Base-by-base conservation (phyloP, 495 filamentous ascomycete species). In the Rhypophila decipiens region DNA sequence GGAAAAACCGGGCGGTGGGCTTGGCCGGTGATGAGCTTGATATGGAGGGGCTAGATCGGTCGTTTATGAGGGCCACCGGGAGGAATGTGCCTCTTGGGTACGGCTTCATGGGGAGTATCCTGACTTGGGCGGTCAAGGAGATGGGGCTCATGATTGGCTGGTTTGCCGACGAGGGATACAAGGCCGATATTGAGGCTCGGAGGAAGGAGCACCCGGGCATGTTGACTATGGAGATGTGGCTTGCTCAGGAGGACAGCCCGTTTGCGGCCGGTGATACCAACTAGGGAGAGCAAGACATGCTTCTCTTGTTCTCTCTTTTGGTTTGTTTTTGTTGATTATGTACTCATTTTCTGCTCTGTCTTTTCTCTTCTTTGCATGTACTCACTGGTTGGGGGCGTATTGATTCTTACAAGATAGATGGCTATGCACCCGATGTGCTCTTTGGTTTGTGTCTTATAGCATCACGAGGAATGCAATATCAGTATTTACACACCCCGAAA, bases 1-100 rank as follows among this genome's bases (percentile, higher is more conserved):
- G 67, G 65, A 50, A 63, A 7, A 47, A 60, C 3, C 67, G 48
- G 27, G 66, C 65, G 5, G 54, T 74, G 2, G 68, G 69, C 1
- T 50, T 76, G 2, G 71, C 73, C 1, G 73, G 73, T 0, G 73
- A 74, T 36, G 67, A 73, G 47, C 37, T 77, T 20, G 69, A 56
- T n/a, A 64, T 72, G 29, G 60, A 62, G 31, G 51, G 69, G 52
- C 55, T 70, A 42, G 47, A 57, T 33, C 56, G 58, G 18, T 51
- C 64, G 9, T 72, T 78, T 38, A 42, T 55, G 18, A 52, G 57
- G 42, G 60, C 53, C 5, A 72, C 68, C 27, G 71, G 71, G 2
- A 49, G 54, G 1, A 57, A 67, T 4, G 64, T 56, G 23, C 72
- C 71, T 13, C 46, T 53, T 19, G 62, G 61, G 7, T 71, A 65